Evolutionary conservation across 148 eudicot species (phyloP).

Genomic region (Euryodendron excelsum): DNA sequence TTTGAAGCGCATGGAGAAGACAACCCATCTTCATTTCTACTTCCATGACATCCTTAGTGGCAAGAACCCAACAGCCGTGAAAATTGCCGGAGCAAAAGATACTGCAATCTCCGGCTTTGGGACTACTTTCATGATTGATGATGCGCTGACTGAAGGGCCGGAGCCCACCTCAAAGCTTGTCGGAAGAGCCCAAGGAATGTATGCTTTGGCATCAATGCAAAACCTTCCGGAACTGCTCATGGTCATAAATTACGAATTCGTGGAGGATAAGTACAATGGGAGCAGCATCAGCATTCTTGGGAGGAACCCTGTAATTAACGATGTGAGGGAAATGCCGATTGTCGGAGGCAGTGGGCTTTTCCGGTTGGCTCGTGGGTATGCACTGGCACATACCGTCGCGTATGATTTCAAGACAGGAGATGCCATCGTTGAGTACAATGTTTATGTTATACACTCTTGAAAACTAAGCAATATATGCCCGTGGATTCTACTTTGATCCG

Average conservation of each 20-base stretch:
- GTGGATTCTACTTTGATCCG: too few relatives aligned
- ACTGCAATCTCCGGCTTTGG: constrained; percentile 15
- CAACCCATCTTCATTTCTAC: constrained; percentile 41
- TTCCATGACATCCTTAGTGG: constrained; percentile 49
- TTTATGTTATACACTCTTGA: constrained; percentile 28
- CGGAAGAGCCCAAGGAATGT: constrained; percentile 52
- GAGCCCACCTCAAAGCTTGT: constrained; percentile 31
- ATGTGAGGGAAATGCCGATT: constrained; percentile 48
- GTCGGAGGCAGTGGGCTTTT: constrained; percentile 59
- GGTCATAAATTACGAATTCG: constrained; percentile 42
- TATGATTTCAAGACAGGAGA: constrained; percentile 19
- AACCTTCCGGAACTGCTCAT: constrained; percentile 29
- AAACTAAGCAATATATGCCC: too few relatives aligned
- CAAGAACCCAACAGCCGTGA: constrained; percentile 37
- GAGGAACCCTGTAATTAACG: constrained; percentile 23
- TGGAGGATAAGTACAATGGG: constrained; percentile 45
- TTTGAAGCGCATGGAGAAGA: constrained; percentile 22
- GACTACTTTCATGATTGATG: constrained; percentile 31
- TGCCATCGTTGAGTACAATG: constrained; percentile 47
- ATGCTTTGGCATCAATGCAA: constrained; percentile 29
- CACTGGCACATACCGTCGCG: constrained; percentile 40
- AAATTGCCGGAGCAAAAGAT: constrained; percentile 23
- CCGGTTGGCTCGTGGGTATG: constrained; percentile 46
- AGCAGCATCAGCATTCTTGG: constrained; percentile 40
- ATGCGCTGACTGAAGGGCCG: constrained; percentile 36